These are phyloP conservation scores for Annona cherimola DNA, from an alignment of 164 flowering plant species.

Conservation along the genomic window DNA sequence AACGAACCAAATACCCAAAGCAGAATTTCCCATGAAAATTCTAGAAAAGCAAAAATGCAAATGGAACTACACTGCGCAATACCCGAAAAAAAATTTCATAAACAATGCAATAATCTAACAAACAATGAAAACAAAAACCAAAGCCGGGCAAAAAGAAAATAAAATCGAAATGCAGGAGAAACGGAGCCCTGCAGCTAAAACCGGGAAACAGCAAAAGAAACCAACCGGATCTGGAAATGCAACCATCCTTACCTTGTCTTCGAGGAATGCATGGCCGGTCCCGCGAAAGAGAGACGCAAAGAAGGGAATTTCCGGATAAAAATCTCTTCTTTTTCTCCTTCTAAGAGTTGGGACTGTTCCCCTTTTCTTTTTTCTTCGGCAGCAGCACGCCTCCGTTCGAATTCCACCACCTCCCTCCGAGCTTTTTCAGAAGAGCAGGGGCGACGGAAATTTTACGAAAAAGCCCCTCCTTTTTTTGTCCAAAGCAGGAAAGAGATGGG, in stretches of 20 bases:
- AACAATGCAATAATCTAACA: slow-evolving; percentile 9
- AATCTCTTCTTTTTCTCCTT: too few relatives aligned
- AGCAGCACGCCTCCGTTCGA: background rate
- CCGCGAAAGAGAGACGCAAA: background rate
- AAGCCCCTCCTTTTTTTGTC: slow-evolving; percentile 3
- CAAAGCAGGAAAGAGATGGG: background rate
- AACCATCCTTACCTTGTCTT: slow-evolving; percentile 46
- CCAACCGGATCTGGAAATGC: slow-evolving; percentile 25
- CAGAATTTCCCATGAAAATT: background rate
- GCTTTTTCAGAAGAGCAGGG: slow-evolving; percentile 3
- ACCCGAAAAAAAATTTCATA: slow-evolving; percentile 6
- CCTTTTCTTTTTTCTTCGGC: too few relatives aligned
- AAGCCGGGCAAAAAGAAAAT: background rate
- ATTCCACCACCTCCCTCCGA: background rate
- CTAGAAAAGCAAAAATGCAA: background rate
- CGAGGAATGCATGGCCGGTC: slow-evolving; percentile 36
- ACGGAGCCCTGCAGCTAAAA: slow-evolving; percentile 12
- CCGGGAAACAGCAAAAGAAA: background rate
- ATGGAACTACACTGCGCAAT: background rate
- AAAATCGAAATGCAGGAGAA: background rate
- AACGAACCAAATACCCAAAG: background rate
- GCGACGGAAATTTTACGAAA: background rate
- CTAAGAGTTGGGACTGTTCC: too few relatives aligned
- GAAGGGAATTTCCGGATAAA: too few relatives aligned
- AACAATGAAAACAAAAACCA: background rate